These are phyloP conservation scores for Lasiosphaeria hispida DNA, from an alignment of 495 filamentous ascomycete species.

Conservation along the genomic window DNA sequence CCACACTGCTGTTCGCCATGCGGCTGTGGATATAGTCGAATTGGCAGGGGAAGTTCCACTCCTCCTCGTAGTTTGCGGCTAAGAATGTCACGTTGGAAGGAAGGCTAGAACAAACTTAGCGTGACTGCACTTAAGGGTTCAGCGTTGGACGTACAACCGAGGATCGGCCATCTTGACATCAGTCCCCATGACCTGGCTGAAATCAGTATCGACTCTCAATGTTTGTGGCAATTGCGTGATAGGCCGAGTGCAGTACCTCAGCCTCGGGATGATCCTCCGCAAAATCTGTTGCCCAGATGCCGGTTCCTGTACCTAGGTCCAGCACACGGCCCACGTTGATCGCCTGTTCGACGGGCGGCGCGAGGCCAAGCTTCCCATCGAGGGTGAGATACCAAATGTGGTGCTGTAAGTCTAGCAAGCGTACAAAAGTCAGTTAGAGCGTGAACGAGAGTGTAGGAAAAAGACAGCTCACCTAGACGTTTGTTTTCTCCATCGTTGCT, in stretches of 20 bases:
- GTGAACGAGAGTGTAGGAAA: neutral
- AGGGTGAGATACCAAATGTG: slow-evolving; percentile 5
- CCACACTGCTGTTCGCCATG: slow-evolving; percentile 4
- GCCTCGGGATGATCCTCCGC: neutral
- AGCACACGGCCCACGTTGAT: neutral
- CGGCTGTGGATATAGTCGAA: slow-evolving; percentile 10
- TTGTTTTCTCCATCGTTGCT: neutral
- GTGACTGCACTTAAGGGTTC: neutral
- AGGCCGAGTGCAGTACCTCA: neutral
- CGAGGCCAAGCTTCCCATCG: slow-evolving; percentile 1
- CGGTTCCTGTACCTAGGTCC: slow-evolving; percentile 4
- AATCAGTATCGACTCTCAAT: neutral
- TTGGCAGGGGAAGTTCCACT: neutral
- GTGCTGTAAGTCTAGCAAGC: slow-evolving; percentile 2
- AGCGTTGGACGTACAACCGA: neutral
- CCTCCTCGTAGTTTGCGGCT: neutral
- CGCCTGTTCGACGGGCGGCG: neutral
- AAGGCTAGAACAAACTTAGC: neutral
- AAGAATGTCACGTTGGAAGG: slow-evolving; percentile 4
- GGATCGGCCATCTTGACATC: neutral
- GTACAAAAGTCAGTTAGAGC: no score
- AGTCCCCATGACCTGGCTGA: neutral
- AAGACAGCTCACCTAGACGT: neutral
- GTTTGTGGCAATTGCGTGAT: neutral
- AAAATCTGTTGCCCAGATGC: slow-evolving; percentile 5